Conservation (phyloP, 768 basidiomycete species). For the Psilocybe cubensis region DNA sequence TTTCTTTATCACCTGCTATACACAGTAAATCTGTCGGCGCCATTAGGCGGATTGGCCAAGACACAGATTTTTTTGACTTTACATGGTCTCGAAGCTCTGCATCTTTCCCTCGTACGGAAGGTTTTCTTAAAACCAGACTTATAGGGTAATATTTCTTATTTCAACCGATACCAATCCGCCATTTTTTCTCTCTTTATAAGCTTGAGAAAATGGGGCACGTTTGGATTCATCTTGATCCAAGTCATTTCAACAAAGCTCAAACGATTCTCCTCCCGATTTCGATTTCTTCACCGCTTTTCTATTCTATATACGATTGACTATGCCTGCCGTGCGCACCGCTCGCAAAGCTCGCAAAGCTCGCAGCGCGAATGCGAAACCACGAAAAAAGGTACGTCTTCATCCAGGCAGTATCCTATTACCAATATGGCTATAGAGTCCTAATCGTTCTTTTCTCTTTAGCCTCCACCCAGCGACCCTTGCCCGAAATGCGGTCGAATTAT, state of each 20-base stretch:
- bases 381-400: not conserved
- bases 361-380: not conserved
- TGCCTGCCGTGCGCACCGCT: not conserved
- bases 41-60: conserved; percentile 10
- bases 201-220: not conserved
- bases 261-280: too few relatives aligned
- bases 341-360: too few relatives aligned
- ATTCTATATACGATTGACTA: too few relatives aligned
- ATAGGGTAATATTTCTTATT: conserved; percentile 6
- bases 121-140: not conserved
- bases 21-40: not conserved
- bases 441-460: conserved; percentile 1
- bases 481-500: not conserved
- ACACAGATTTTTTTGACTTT: conserved; percentile 2
- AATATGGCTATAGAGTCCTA: not conserved
- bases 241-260: too few relatives aligned
- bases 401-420: not conserved
- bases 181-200: conserved; percentile 10
- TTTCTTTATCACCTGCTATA: conserved; percentile 9
- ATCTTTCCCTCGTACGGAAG: not conserved
- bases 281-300: not conserved
- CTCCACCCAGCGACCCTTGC: not conserved
- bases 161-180: conserved; percentile 14
- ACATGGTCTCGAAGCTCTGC: not conserved
- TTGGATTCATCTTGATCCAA: not conserved